Evolutionary conservation across 306 rosid genomes (phyloP).

Genomic region (Prunus mongolica): DNA sequence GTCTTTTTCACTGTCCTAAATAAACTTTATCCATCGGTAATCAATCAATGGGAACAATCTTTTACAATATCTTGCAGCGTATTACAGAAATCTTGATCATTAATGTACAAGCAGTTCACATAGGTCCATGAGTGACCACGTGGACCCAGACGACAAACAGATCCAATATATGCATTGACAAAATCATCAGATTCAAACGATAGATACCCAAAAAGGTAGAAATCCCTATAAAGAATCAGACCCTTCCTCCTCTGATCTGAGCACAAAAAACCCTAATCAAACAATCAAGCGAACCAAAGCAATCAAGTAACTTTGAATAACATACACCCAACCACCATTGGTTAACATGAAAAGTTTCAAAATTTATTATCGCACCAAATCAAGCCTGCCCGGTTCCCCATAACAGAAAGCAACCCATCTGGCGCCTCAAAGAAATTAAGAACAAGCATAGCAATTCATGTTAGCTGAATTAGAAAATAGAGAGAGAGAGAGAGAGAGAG

Average conservation of each 20-base stretch:
- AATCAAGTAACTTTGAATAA: neutral
- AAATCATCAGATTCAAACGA: neutral
- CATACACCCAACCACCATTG: neutral
- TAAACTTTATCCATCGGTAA: neutral
- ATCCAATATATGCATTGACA: neutral
- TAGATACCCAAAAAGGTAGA: neutral
- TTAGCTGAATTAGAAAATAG: neutral
- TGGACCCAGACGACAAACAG: neutral
- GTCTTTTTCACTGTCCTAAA: neutral
- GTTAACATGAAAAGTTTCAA: neutral
- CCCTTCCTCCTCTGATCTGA: neutral
- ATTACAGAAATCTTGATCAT: neutral
- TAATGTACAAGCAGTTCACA: neutral
- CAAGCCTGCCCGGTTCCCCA: neutral
- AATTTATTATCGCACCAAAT: neutral
- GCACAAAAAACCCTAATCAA: neutral
- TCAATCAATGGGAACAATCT: neutral
- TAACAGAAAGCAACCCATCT: neutral
- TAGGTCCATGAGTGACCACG: neutral
- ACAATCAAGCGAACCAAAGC: too few relatives aligned
- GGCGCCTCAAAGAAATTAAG: neutral
- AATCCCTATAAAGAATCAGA: neutral
- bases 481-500: neutral
- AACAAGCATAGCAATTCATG: neutral
- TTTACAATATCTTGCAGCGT: neutral